Percentiles rank a stretch among this genome's conserved stretches.
Conservation (phyloP, 495 filamentous ascomycete genomes). For the Sordaria brevicollis region DNA sequence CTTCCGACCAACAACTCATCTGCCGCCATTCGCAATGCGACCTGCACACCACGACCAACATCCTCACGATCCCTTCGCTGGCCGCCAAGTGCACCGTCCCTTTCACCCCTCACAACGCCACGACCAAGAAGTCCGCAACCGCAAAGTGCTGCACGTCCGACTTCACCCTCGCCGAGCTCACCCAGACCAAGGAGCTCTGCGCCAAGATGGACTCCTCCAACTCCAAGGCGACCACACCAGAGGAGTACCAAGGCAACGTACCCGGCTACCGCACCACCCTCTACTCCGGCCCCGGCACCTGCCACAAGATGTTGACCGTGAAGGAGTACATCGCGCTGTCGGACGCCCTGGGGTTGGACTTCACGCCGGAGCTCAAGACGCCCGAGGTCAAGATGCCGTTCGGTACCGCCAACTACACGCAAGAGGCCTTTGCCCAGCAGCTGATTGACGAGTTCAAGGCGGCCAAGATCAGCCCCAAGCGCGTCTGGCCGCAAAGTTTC, state of each 20-base stretch:
- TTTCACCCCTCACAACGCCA: slow-evolving; percentile 37
- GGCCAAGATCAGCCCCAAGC: slow-evolving; percentile 38
- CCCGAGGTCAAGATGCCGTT: slow-evolving; percentile 52
- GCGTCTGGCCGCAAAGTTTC: slow-evolving; percentile 52
- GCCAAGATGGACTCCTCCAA: slow-evolving; percentile 53
- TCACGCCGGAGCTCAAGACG: slow-evolving; percentile 53
- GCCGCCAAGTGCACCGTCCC: slow-evolving; percentile 50
- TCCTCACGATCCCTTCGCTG: slow-evolving; percentile 44
- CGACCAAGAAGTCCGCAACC: slow-evolving; percentile 25
- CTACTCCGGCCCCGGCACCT: slow-evolving; percentile 39
- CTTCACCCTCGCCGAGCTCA: slow-evolving; percentile 46
- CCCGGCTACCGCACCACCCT: slow-evolving; percentile 47
- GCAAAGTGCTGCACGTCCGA: slow-evolving; percentile 55
- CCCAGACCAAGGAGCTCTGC: slow-evolving; percentile 50
- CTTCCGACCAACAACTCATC: slow-evolving; percentile 47
- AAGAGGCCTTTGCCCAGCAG: slow-evolving; percentile 46
- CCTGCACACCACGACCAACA: slow-evolving; percentile 54
- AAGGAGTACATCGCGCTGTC: slow-evolving; percentile 44
- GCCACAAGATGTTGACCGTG: slow-evolving; percentile 42
- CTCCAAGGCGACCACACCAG: slow-evolving; percentile 38
- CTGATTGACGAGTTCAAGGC: slow-evolving; percentile 48
- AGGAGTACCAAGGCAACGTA: slow-evolving; percentile 42
- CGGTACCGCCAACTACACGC: slow-evolving; percentile 39
- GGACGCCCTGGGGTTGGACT: slow-evolving; percentile 40
- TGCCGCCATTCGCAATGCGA: slow-evolving; percentile 56